Evolutionary conservation across 1,284 basidiomycete genomes (phyloP).

Genomic region (Kwoniella shivajii): DNA sequence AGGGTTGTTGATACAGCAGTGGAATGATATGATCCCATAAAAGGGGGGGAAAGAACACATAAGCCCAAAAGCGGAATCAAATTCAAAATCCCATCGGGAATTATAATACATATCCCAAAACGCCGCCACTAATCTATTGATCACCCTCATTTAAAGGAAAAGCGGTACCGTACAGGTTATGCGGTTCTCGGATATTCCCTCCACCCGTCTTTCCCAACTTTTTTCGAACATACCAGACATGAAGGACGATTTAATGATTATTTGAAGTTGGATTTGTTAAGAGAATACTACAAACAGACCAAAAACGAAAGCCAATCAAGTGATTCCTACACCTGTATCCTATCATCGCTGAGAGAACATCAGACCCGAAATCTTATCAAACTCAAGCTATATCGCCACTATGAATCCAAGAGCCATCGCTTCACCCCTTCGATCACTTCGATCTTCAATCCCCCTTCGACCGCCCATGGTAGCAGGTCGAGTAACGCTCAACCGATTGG

Average conservation of each 20-base stretch:
- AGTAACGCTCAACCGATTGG: conserved; percentile 1
- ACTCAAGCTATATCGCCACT: neutral
- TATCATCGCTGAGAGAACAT: neutral
- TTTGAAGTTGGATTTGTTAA: too few relatives aligned
- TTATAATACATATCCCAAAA: conserved; percentile 9
- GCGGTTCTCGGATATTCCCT: conserved; percentile 6
- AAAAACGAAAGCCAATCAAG: too few relatives aligned
- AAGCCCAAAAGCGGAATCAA: neutral
- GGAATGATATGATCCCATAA: too few relatives aligned
- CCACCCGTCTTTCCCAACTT: neutral
- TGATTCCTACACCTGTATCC: too few relatives aligned
- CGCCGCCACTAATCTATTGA: conserved; percentile 1
- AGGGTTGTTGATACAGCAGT: too few relatives aligned
- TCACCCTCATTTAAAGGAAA: neutral
- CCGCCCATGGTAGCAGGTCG: conserved; percentile 1
- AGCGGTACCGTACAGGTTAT: too few relatives aligned
- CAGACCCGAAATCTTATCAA: neutral
- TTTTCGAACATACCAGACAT: conserved; percentile 1
- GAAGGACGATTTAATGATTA: neutral
- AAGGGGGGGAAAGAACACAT: too few relatives aligned
- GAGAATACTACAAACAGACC: too few relatives aligned
- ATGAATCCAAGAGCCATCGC: conserved; percentile 18
- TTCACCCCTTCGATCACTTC: conserved; percentile 13
- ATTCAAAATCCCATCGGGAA: neutral
- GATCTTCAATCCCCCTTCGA: conserved; percentile 14